Conservation (phyloP, 805 yeast genomes). For the Candida ponderosae region DNA sequence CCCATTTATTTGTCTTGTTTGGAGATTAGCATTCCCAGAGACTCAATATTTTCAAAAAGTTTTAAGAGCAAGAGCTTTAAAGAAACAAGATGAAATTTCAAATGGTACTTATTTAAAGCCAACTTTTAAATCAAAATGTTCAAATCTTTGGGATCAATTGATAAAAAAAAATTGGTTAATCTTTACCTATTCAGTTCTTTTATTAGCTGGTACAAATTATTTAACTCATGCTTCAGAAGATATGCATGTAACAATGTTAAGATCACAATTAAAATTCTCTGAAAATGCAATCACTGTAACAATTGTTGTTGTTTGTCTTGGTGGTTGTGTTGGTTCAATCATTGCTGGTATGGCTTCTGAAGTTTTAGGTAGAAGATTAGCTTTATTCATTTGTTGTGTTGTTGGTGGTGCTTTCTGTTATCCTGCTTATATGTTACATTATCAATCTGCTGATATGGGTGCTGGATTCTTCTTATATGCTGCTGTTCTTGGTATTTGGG, state of each 20-base stretch:
- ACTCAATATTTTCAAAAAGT: conserved; percentile 39
- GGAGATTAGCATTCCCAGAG: conserved; percentile 55
- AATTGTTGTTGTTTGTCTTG: conserved; percentile 55
- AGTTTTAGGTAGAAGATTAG: conserved; percentile 54
- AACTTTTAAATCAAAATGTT: conserved; percentile 17
- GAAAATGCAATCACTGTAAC: conserved; percentile 47
- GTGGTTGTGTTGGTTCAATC: conserved; percentile 61
- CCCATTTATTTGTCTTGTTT: conserved; percentile 46
- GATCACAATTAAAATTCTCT: conserved; percentile 42
- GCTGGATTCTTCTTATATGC: conserved; percentile 62
- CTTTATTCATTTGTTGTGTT: conserved; percentile 42
- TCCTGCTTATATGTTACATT: conserved; percentile 43
- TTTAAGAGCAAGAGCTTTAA: conserved; percentile 20
- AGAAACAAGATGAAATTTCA: conserved; percentile 18
- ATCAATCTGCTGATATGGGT: conserved; percentile 35
- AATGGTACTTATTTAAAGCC: conserved; percentile 21
- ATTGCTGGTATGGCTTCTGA: conserved; percentile 48
- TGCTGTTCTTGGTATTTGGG: conserved; percentile 69
- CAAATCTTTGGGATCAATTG: background rate
- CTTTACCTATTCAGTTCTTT: conserved; percentile 45
- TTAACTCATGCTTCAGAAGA: conserved; percentile 73
- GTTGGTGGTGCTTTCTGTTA: conserved; percentile 55
- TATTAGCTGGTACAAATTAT: conserved; percentile 66
- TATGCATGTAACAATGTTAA: conserved; percentile 57
- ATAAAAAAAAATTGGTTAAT: conserved; percentile 50